A percentile compares a stretch with the other conserved stretches of the same genome.
phyloP scores from a whole-genome alignment of 2,329 filamentous ascomycete genomes.

The Pseudodiploospora longispora region DNA sequence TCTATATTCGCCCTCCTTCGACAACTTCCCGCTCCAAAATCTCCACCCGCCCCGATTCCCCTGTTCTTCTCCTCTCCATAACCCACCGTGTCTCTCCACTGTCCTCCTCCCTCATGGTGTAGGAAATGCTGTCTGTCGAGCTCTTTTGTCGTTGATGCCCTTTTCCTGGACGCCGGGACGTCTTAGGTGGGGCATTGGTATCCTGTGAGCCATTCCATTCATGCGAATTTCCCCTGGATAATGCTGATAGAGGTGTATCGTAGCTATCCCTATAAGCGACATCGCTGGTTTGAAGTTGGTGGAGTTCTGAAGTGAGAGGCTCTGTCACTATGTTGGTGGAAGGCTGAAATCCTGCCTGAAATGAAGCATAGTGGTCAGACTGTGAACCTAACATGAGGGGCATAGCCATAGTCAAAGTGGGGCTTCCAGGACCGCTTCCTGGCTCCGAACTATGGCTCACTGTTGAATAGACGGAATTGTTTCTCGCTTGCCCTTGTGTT shows the following conservation, averaged over 20 bases:
- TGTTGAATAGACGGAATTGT: conserved; percentile 42
- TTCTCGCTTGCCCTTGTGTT: conserved; percentile 31
- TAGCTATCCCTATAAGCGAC: background rate
- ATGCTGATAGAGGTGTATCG: background rate
- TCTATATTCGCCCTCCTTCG: conserved; percentile 42
- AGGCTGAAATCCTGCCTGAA: too few species aligned
- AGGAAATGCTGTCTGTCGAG: conserved; percentile 62
- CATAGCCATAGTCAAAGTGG: conserved; percentile 39
- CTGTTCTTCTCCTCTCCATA: conserved; percentile 58
- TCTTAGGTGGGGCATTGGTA: conserved; percentile 8
- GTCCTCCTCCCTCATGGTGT: conserved; percentile 52
- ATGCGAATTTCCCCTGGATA: conserved; percentile 1
- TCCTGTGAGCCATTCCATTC: conserved; percentile 1
- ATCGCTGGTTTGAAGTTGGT: too few species aligned
- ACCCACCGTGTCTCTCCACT: conserved; percentile 57
- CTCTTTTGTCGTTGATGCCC: conserved; percentile 47
- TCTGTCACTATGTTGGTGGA: too few species aligned
- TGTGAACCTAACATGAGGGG: conserved; percentile 19
- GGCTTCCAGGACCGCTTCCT: conserved; percentile 39
- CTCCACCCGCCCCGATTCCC: conserved; percentile 56
- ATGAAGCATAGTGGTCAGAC: conserved; percentile 8
- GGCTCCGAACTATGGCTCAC: conserved; percentile 41
- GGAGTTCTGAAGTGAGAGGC: too few species aligned
- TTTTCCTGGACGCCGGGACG: conserved; percentile 12
- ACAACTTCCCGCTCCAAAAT: conserved; percentile 59